Base-by-base conservation (phyloP, 169 alveolate genomes). In the Plasmodium berghei region DNA sequence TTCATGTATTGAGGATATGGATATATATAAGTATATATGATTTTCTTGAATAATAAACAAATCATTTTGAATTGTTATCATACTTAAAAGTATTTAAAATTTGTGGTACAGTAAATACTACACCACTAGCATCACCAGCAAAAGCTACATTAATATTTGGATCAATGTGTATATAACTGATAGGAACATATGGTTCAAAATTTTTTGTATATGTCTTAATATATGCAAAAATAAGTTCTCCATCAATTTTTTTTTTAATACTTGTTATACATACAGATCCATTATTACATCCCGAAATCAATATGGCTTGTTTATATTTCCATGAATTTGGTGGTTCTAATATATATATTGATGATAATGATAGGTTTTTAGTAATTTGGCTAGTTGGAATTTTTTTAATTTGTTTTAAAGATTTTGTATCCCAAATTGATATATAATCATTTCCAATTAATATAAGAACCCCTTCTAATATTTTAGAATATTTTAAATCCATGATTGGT, bases 401-500 rank as follows among this genome's bases (percentile, higher is more conserved):
- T 40, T 83, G 90, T 46, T 67, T 83, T 46, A 83, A 71, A 12
- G 77, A 20, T 83, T 83, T 70, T 14, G 90, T 83, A 5, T 83
- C 90, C 90, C 90, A 83, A n/a, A 83, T 69, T 1, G 90, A 52
- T 67, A 83, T 63, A 54, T 83, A 83, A 69, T 83, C 70, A 45
- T 83, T 83, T 5, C 90, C 90, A 54, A 83, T 83, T 69, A 83
- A 58, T 69, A 83, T 1, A 2, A 83, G 48, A 34, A 83, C 90
- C 14, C 70, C 90, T 55, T 83, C 90, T 62, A 83, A 83, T 18
- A 83, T 59, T 48, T 83, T 83, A 8, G 90, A 83, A 56, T 83
- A 83, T 61, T 69, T 83, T 69, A 83, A 52, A 45, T 83, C 90
- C 90, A 83, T 83, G n/a, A 83, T 83, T n/a, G 90, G 90, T 20